Percentiles rank a stretch among this genome's conserved stretches.
Conservation (phyloP, 2,329 filamentous ascomycete genomes). For the Ophidiomyces ophidiicola region DNA sequence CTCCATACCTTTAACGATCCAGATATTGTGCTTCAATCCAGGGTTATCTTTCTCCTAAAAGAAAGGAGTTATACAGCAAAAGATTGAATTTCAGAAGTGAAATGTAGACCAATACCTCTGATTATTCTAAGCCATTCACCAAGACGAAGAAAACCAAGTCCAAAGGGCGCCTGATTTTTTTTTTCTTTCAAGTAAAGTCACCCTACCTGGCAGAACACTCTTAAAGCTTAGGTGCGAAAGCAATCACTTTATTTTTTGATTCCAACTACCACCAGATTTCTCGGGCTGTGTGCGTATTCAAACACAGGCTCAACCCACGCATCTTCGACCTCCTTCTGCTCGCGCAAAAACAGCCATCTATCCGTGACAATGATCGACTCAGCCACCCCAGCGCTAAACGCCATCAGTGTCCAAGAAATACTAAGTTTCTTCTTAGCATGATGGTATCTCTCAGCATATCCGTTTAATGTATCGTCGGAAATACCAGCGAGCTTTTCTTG, state of each 20-base stretch:
- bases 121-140: too few relatives aligned
- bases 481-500: slow-evolving; percentile 53
- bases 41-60: too few relatives aligned
- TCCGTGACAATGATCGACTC: slow-evolving; percentile 86
- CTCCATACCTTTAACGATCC: too few relatives aligned
- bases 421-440: slow-evolving; percentile 67
- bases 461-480: slow-evolving; percentile 60
- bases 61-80: too few relatives aligned
- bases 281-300: slow-evolving; percentile 70
- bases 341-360: slow-evolving; percentile 72
- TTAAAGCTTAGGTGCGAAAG: too few relatives aligned
- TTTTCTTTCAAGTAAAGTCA: too few relatives aligned
- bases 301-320: slow-evolving; percentile 93
- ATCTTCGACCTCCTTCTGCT: slow-evolving; percentile 60
- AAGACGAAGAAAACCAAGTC: too few relatives aligned
- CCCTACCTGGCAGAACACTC: too few relatives aligned
- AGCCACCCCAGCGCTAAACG: slow-evolving; percentile 77
- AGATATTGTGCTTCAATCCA: too few relatives aligned
- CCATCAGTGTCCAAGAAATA: slow-evolving; percentile 89
- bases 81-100: too few relatives aligned
- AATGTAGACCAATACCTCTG: too few relatives aligned
- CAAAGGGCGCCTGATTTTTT: too few relatives aligned
- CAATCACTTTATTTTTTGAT: slow-evolving; percentile 64
- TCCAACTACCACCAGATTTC: slow-evolving; percentile 87
- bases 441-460: slow-evolving; percentile 55